A percentile compares a stretch with the other conserved stretches of the same genome.
These are phyloP conservation scores for Lichtheimia ramosa DNA, from an alignment of 371 early-diverging fungal species.

Conservation along the genomic window DNA sequence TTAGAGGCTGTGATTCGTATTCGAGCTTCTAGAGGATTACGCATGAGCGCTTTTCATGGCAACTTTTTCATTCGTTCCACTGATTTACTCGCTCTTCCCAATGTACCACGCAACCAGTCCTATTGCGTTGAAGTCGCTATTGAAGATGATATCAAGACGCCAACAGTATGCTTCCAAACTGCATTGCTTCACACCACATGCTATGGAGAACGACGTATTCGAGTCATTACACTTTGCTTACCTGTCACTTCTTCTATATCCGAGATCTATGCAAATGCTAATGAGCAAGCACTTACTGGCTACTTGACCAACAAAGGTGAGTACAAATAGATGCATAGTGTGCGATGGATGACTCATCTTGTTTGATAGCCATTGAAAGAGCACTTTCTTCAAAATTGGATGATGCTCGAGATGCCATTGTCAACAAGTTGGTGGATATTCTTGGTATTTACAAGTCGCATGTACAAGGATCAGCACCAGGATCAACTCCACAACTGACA, in stretches of 20 bases:
- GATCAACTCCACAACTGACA: constrained; percentile 81
- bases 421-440: constrained; percentile 86
- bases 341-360: neutral
- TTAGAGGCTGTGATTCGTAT: constrained; percentile 96
- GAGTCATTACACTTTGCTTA: constrained; percentile 91
- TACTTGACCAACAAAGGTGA: constrained; percentile 85
- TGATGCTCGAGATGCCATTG: constrained; percentile 92
- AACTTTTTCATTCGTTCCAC: constrained; percentile 96
- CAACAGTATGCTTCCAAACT: constrained; percentile 93
- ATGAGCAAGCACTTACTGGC: constrained; percentile 82
- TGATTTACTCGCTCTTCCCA: constrained; percentile 92
- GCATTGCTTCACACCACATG: constrained; percentile 92
- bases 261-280: constrained; percentile 82
- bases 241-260: constrained; percentile 83
- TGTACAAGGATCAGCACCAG: constrained; percentile 68
- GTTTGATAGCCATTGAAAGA: constrained; percentile 68
- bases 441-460: constrained; percentile 84
- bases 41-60: constrained; percentile 90
- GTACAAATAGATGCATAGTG: no score
- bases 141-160: constrained; percentile 80
- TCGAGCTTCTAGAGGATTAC: constrained; percentile 86
- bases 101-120: constrained; percentile 92
- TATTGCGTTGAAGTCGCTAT: constrained; percentile 91
- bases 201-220: constrained; percentile 89
- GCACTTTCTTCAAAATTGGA: constrained; percentile 86